These are phyloP conservation scores for Patellifolia procumbens DNA, from an alignment of 179 eudicot species.

Conservation along the genomic window DNA sequence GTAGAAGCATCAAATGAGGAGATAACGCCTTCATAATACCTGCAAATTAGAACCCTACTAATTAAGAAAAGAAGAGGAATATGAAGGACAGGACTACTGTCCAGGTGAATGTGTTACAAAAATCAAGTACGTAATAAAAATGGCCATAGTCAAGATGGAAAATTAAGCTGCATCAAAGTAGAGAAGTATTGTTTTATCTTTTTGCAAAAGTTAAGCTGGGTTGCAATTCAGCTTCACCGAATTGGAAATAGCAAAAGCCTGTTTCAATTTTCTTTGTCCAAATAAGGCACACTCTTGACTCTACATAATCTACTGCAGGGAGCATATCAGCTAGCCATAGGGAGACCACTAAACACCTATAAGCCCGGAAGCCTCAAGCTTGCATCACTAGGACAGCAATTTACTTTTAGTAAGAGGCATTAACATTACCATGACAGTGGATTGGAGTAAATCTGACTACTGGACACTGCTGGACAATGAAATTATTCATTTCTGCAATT, in stretches of 20 bases:
- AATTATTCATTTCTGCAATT: neutral
- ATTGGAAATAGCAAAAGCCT: no score
- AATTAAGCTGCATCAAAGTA: neutral
- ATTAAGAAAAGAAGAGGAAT: no score
- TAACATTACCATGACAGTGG: neutral
- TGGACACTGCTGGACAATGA: no score
- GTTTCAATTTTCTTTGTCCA: neutral
- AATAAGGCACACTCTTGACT: no score
- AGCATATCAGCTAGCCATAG: neutral
- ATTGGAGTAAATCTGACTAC: neutral
- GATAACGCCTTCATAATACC: slow-evolving; percentile 34
- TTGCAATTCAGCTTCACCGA: no score
- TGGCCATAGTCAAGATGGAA: neutral
- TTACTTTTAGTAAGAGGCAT: neutral
- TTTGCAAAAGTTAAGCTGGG: neutral
- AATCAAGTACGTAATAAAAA: neutral
- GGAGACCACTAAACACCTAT: neutral
- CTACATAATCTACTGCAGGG: neutral
- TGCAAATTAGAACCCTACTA: slow-evolving; percentile 19
- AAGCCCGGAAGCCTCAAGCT: neutral
- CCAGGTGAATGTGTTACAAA: neutral
- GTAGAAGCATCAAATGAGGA: slow-evolving; percentile 26
- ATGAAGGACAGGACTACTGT: neutral
- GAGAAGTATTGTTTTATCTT: neutral
- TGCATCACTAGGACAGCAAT: neutral